phyloP scores from a whole-genome alignment of 2,329 filamentous ascomycete species.

The Fusarium pininemorale region DNA sequence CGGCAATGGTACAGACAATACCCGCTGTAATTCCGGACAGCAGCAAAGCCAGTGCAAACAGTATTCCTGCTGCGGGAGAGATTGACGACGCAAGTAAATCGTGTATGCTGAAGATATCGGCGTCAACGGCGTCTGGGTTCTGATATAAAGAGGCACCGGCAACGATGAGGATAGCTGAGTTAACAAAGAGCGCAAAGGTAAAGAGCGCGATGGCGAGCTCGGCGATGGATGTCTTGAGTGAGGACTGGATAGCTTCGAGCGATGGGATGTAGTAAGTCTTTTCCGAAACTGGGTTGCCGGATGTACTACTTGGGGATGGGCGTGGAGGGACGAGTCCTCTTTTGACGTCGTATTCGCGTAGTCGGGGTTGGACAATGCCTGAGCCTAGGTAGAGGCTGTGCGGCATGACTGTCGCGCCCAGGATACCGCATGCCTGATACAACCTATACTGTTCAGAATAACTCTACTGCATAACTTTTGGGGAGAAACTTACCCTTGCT shows the following conservation, averaged over 20 bases:
- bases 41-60: slow-evolving; percentile 85
- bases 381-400: slow-evolving; percentile 75
- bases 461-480: accelerated
- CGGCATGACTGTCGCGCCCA: slow-evolving; percentile 80
- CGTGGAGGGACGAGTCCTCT: not conserved
- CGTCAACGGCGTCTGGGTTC: slow-evolving; percentile 67
- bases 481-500: slow-evolving; percentile 55
- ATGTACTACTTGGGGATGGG: not conserved
- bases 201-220: slow-evolving; percentile 79
- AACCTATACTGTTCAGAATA: not conserved
- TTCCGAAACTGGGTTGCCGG: slow-evolving; percentile 37
- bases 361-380: slow-evolving; percentile 73
- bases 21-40: slow-evolving; percentile 84
- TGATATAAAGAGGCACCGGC: slow-evolving; percentile 80
- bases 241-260: slow-evolving; percentile 75
- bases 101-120: slow-evolving; percentile 87
- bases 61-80: slow-evolving; percentile 77
- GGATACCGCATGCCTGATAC: slow-evolving; percentile 79
- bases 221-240: slow-evolving; percentile 76
- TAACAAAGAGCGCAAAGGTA: slow-evolving; percentile 86
- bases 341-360: slow-evolving; percentile 66
- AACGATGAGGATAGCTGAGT: slow-evolving; percentile 83
- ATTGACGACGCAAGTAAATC: slow-evolving; percentile 73
- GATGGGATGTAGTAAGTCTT: slow-evolving; percentile 75
- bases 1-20: slow-evolving; percentile 88